Base-by-base conservation (phyloP, 1,139 yeast species). In the Eremothecium gossypii region DNA sequence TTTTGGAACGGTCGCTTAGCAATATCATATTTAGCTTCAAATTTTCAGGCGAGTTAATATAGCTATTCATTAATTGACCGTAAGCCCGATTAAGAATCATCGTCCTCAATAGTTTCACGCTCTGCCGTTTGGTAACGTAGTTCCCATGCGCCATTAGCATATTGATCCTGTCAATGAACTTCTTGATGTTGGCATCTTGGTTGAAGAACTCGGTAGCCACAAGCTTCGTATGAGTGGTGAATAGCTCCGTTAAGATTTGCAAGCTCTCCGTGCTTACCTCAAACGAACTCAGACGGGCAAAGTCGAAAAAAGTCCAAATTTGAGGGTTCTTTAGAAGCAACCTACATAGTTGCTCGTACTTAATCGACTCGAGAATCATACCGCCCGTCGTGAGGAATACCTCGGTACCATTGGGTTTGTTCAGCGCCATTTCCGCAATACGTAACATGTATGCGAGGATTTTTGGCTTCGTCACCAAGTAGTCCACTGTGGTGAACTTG, bases 251-350 rank as follows among this genome's bases (percentile, higher is more conserved):
- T 52, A 83, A 65, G 32, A 91, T 85, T 40, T 82, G 78, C 64
- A 91, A 84, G 1, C 95, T 77, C 61, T 87, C 96, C 1, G 96
- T 85, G 42, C 95, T 89, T 28, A 84, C 76, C 63, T 91, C 97
- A 65, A 91, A 91, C 27, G 83, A 77, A 2, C 81, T 80, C 38
- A 74, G 69, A 53, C 80, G 82, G 35, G 85, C 84, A 59, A 83
- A 85, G 39, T 74, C 77, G 65, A 91, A 89, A 55, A 79, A 82
- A 48, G 77, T 76, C 97, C 98, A 91, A 50, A 89, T 72, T 32
- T 69, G 66, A 8, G 76, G 74, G 45, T 74, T 74, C 42, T 70
- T 68, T 35, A 87, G 58, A 8, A 84, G 70, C 47, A 74, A 71
- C 42, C 71, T 68, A 41, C 84, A 76, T 44, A 91, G 70, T 33